phyloP scores from a whole-genome alignment of 345 rosid genomes.

The Lumnitzera racemosa region DNA sequence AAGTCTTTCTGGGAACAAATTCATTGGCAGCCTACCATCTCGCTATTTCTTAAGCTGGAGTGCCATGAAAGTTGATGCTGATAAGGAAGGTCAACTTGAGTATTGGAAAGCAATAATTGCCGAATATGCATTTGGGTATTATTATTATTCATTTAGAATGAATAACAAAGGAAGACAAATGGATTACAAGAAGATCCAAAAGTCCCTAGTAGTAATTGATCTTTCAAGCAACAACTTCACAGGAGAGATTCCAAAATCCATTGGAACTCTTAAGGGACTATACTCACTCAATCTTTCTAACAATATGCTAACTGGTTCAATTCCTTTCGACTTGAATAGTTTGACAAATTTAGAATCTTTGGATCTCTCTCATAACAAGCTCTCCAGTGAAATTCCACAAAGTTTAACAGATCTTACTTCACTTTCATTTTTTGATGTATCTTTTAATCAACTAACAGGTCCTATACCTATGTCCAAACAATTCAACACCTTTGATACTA shows the following conservation, averaged over 20 bases:
- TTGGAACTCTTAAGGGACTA: constrained; percentile 1
- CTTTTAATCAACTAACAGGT: neutral
- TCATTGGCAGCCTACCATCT: neutral
- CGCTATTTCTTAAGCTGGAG: too few relatives aligned
- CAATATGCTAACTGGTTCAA: constrained; percentile 6
- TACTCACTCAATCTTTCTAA: constrained; percentile 1
- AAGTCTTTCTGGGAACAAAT: neutral
- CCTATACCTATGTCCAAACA: constrained; percentile 1
- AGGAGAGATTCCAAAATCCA: constrained; percentile 4
- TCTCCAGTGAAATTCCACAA: constrained; percentile 5
- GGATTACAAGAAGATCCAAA: neutral
- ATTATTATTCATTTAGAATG: neutral
- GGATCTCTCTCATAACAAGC: constrained; percentile 8
- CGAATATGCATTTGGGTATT: neutral
- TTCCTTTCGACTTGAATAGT: neutral
- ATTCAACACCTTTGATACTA: constrained; percentile 1
- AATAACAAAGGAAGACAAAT: neutral
- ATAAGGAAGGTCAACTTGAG: neutral
- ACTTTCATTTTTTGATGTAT: constrained; percentile 4
- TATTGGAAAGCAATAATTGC: neutral
- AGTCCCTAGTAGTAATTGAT: constrained; percentile 1
- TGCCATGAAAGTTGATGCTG: neutral
- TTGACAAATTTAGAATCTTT: constrained; percentile 1
- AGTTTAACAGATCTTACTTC: neutral
- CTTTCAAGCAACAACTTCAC: constrained; percentile 4